Evolutionary conservation across 139 green algal species (phyloP).

Genomic region (Chlorella sp.): DNA sequence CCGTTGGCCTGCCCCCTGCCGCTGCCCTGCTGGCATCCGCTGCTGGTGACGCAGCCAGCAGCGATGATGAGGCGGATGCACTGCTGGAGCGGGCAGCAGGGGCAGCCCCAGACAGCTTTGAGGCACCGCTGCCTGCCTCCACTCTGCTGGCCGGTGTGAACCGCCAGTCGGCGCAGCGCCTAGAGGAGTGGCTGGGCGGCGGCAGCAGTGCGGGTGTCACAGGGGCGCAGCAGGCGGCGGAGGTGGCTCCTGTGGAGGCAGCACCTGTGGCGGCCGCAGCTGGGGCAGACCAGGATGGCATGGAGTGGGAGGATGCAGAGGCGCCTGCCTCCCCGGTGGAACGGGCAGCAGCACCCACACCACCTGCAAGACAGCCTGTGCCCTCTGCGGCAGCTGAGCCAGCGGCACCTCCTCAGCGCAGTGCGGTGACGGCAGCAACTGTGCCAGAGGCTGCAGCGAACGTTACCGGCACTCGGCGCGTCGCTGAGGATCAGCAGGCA

Average conservation of each 20-base stretch:
- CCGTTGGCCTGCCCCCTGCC: not conserved
- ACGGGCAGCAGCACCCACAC: no score
- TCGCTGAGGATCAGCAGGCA: no score
- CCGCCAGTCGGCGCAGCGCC: not conserved
- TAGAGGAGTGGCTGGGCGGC: constrained; percentile 29
- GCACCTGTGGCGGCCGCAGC: not conserved
- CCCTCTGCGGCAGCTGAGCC: no score
- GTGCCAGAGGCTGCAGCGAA: no score
- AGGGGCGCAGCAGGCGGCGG: not conserved
- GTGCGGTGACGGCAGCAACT: not conserved
- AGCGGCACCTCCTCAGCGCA: not conserved
- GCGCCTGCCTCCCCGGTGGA: no score
- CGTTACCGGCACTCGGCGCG: no score
- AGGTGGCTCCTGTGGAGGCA: not conserved
- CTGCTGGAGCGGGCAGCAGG: not conserved
- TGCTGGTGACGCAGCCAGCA: not conserved
- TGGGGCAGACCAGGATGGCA: constrained; percentile 23
- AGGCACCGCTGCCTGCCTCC: not conserved
- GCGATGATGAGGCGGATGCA: not conserved
- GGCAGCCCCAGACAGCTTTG: not conserved
- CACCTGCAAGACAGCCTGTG: no score
- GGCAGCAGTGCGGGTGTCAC: not conserved
- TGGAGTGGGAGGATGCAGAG: constrained; percentile 9
- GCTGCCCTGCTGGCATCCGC: not conserved
- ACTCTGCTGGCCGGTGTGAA: constrained; percentile 19